Conservation (phyloP, 179 eudicot genomes). For the Patellifolia procumbens region DNA sequence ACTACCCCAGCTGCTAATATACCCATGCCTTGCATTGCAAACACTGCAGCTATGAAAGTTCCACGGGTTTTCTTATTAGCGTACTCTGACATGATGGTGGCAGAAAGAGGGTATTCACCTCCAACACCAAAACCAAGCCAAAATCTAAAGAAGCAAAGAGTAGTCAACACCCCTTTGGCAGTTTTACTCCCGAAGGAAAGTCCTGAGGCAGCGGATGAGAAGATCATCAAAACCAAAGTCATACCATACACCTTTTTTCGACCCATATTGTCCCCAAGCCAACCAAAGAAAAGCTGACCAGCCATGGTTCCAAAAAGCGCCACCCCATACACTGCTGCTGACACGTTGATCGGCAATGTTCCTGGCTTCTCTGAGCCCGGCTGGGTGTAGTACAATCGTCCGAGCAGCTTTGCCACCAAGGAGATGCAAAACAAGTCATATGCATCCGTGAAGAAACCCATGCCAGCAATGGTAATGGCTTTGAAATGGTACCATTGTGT, state of each 20-base stretch:
- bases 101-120: conserved; percentile 28
- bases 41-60: conserved; percentile 23
- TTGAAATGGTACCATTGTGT: conserved; percentile 16
- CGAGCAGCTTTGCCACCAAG: conserved; percentile 19
- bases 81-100: conserved; percentile 26
- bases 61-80: conserved; percentile 18
- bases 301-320: conserved; percentile 16
- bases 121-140: conserved; percentile 23
- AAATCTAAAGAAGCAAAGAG: conserved; percentile 12
- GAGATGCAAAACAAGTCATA: conserved; percentile 24
- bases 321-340: conserved; percentile 12
- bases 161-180: conserved; percentile 13
- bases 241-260: conserved; percentile 23
- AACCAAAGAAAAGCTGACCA: conserved; percentile 19
- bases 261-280: conserved; percentile 19
- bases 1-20: conserved; percentile 14
- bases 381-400: conserved; percentile 10
- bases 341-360: conserved; percentile 9
- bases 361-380: conserved; percentile 14
- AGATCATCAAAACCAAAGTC: conserved; percentile 4
- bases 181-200: conserved; percentile 10
- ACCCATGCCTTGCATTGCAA: conserved; percentile 28
- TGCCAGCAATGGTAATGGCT: conserved; percentile 18
- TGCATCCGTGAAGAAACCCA: conserved; percentile 26
- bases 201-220: conserved; percentile 14